Percentiles rank a stretch among this genome's conserved stretches.
These are phyloP conservation scores for Bruguiera sexangula DNA, from an alignment of 345 rosid species.

Conservation along the genomic window DNA sequence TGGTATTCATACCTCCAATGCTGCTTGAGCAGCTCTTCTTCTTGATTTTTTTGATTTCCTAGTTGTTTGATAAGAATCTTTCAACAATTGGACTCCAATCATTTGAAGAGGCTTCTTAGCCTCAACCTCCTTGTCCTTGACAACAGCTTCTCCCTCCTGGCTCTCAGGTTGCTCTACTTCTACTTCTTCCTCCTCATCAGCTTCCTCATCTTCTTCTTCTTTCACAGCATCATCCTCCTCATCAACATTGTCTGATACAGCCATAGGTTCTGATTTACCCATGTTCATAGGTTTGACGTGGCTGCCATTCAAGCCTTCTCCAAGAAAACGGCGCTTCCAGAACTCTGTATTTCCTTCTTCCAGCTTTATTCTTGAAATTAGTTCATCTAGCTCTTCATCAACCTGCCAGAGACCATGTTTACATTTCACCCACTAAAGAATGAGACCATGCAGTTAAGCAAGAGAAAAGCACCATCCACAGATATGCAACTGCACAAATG, in stretches of 20 bases:
- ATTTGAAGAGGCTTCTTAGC: conserved; percentile 83
- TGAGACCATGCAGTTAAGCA: background rate
- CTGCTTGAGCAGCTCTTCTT: conserved; percentile 53
- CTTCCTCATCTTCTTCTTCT: conserved; percentile 57
- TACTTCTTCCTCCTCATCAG: conserved; percentile 22
- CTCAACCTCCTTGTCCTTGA: conserved; percentile 72
- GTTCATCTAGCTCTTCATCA: conserved; percentile 79
- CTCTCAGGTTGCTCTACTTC: conserved; percentile 63
- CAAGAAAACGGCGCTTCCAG: conserved; percentile 91
- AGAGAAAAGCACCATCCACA: background rate
- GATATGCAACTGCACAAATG: conserved; percentile 2
- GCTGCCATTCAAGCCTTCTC: conserved; percentile 61
- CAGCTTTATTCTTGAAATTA: conserved; percentile 78
- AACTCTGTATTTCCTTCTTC: conserved; percentile 96
- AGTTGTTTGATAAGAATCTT: conserved; percentile 62
- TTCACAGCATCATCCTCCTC: conserved; percentile 49
- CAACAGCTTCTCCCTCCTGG: conserved; percentile 54
- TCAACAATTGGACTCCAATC: conserved; percentile 91
- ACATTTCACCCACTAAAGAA: background rate
- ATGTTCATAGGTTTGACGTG: conserved; percentile 46
- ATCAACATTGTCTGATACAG: conserved; percentile 51
- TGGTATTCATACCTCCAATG: conserved; percentile 52
- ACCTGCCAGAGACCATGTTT: conserved; percentile 41
- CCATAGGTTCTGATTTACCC: conserved; percentile 42
- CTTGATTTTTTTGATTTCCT: conserved; percentile 56